Evolutionary conservation across 768 basidiomycete genomes (phyloP).

Genomic region (Mycena vulgaris): DNA sequence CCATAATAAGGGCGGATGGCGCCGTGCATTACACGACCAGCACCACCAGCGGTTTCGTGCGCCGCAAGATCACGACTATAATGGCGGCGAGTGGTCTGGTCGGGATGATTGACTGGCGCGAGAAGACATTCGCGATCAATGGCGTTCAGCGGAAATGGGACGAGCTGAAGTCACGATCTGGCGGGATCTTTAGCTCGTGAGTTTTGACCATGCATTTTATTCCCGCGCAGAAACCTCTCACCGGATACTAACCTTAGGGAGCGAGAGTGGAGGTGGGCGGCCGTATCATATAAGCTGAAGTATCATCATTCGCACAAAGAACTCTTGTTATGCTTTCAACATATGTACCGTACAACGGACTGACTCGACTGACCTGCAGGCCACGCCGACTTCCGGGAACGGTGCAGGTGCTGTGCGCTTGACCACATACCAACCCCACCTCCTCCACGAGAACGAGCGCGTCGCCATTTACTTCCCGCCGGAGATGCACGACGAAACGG

Average conservation of each 20-base stretch:
- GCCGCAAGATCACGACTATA: slow-evolving; percentile 2
- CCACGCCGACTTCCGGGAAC: background rate
- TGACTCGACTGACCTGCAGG: slow-evolving; percentile 7
- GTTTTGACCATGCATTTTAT: background rate
- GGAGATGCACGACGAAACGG: slow-evolving; percentile 16
- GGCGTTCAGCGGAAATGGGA: background rate
- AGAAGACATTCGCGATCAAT: background rate
- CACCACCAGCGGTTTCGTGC: background rate
- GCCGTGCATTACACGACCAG: background rate
- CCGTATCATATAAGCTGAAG: background rate
- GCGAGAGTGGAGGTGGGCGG: background rate
- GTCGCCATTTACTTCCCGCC: slow-evolving; percentile 17
- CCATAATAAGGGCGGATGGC: background rate
- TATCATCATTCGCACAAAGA: background rate
- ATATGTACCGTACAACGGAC: background rate
- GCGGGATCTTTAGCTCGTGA: slow-evolving; percentile 1
- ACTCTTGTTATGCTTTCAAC: background rate
- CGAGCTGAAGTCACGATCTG: background rate
- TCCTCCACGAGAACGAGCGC: slow-evolving; percentile 5
- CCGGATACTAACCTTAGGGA: background rate
- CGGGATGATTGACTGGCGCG: background rate
- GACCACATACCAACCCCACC: background rate
- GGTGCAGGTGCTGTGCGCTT: slow-evolving; percentile 1
- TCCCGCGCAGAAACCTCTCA: background rate
- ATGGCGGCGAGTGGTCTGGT: background rate